Conservation (phyloP, 192 early-diverging fungal species). For the Phlyctochytrium arcticum region DNA sequence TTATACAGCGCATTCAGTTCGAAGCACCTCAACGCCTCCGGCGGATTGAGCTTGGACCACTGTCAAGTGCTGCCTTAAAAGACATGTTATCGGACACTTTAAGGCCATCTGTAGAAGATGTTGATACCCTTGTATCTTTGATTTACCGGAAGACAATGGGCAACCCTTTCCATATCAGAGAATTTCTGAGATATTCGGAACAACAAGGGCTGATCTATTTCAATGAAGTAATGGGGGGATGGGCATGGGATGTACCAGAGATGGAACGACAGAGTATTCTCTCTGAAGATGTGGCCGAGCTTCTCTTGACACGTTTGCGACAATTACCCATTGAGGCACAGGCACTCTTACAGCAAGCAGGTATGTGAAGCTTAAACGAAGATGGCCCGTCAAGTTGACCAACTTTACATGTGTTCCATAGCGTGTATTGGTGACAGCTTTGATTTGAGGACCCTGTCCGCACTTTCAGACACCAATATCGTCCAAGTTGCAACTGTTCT, state of each 20-base stretch:
- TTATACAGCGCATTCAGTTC: conserved; percentile 10
- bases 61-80: conserved; percentile 23
- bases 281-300: conserved; percentile 35
- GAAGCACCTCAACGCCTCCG: conserved; percentile 21
- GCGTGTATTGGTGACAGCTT: conserved; percentile 36
- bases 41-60: conserved; percentile 26
- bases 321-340: conserved; percentile 28
- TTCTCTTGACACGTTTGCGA: conserved; percentile 33
- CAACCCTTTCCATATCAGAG: conserved; percentile 36
- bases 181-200: conserved; percentile 38
- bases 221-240: conserved; percentile 33
- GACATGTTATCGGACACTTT: conserved; percentile 37
- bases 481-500: conserved; percentile 13
- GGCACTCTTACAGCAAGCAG: conserved; percentile 32
- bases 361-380: conserved; percentile 17
- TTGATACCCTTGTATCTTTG: conserved; percentile 30
- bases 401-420: neutral
- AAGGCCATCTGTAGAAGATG: conserved; percentile 24
- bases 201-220: conserved; percentile 33
- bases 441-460: conserved; percentile 23
- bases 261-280: conserved; percentile 38
- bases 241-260: conserved; percentile 44
- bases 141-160: conserved; percentile 43
- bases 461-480: neutral
- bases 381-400: neutral